A percentile compares a stretch with the other conserved stretches of the same genome.
These are phyloP conservation scores for Tillandsia leiboldiana DNA, from an alignment of 176 grass and related monocot genomes.

Conservation along the genomic window DNA sequence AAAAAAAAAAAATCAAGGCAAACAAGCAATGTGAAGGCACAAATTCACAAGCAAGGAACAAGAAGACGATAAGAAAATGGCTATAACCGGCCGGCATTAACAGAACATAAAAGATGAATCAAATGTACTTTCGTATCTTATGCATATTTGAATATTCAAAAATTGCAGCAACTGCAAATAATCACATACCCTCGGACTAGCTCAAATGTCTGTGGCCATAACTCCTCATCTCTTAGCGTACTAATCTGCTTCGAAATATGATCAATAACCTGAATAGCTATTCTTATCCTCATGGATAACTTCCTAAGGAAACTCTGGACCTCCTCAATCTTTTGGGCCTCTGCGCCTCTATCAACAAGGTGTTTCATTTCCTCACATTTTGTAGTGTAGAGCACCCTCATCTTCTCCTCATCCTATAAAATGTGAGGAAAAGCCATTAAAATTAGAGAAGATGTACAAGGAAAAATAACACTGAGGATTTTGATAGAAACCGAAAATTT, in stretches of 20 bases:
- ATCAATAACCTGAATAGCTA: slow-evolving; percentile 87
- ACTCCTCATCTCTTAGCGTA: slow-evolving; percentile 80
- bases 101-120: not conserved
- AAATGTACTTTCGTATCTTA: not conserved
- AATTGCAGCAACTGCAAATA: slow-evolving; percentile 6
- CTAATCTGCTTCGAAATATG: slow-evolving; percentile 86
- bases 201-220: slow-evolving; percentile 89
- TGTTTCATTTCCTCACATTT: slow-evolving; percentile 62
- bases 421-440: not conserved
- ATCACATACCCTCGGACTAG: slow-evolving; percentile 76
- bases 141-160: slow-evolving; percentile 5
- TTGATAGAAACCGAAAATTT: not conserved
- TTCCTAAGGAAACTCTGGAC: slow-evolving; percentile 63
- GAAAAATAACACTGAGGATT: not conserved
- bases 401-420: slow-evolving; percentile 69
- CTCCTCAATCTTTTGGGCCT: slow-evolving; percentile 61
- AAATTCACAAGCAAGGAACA: not conserved
- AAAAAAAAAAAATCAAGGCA: not conserved
- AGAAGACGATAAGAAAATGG: not conserved
- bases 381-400: slow-evolving; percentile 58
- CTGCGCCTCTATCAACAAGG: slow-evolving; percentile 70
- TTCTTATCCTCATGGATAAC: slow-evolving; percentile 88
- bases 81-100: not conserved
- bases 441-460: not conserved
- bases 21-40: not conserved